Evolutionary conservation across 768 basidiomycete species (phyloP).

Genomic region (Lactarius hengduanensis): DNA sequence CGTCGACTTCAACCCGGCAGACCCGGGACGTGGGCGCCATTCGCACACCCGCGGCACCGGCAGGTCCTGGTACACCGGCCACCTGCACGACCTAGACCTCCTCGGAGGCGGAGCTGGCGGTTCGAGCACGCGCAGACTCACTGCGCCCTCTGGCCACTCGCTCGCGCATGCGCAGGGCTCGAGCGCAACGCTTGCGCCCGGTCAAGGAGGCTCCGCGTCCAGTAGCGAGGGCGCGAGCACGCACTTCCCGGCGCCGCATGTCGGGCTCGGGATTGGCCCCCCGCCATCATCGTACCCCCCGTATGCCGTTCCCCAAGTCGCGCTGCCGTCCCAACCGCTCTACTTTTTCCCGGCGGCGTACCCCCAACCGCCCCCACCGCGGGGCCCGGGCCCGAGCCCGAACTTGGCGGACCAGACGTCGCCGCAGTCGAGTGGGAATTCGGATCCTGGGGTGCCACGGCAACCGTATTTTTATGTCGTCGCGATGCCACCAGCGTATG

Average conservation of each 20-base stretch:
- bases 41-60: slow-evolving; percentile 5
- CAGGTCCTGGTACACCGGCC: slow-evolving; percentile 27
- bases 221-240: slow-evolving; percentile 13
- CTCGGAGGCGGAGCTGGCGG: slow-evolving; percentile 16
- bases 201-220: slow-evolving; percentile 21
- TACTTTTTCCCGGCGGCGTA: slow-evolving; percentile 22
- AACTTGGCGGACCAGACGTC: slow-evolving; percentile 5
- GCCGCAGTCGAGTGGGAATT: slow-evolving; percentile 14
- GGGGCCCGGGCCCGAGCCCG: not conserved
- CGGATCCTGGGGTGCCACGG: slow-evolving; percentile 5
- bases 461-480: slow-evolving; percentile 25
- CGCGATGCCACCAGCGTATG: slow-evolving; percentile 22
- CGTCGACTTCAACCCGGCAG: slow-evolving; percentile 25
- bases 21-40: slow-evolving; percentile 17
- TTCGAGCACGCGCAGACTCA: slow-evolving; percentile 12
- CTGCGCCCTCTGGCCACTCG: slow-evolving; percentile 16
- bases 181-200: slow-evolving; percentile 20
- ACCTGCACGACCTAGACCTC: slow-evolving; percentile 21
- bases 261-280: not conserved
- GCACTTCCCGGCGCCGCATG: slow-evolving; percentile 10
- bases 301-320: slow-evolving; percentile 17
- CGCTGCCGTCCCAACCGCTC: slow-evolving; percentile 21
- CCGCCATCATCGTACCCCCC: slow-evolving; percentile 7
- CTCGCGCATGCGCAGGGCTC: slow-evolving; percentile 14
- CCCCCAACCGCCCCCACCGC: not conserved